These are phyloP conservation scores for Picochlorum sp. DNA, from an alignment of 139 green algal genomes.

Conservation along the genomic window DNA sequence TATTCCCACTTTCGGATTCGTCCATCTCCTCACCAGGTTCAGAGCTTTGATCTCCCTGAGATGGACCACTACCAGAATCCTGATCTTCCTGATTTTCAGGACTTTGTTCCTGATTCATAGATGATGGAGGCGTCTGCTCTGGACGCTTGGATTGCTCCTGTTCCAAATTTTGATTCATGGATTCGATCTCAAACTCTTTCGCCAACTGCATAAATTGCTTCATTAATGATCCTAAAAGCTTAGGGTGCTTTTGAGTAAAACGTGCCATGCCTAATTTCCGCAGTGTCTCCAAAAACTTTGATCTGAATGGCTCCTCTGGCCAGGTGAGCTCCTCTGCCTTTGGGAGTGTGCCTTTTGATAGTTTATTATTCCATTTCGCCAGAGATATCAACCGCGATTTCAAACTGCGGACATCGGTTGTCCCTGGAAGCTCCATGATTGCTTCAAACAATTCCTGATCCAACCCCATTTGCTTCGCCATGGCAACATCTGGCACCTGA, in stretches of 20 bases:
- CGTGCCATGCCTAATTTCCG: slow-evolving; percentile 68
- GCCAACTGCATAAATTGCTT: slow-evolving; percentile 72
- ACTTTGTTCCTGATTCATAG: slow-evolving; percentile 30
- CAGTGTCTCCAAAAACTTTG: slow-evolving; percentile 54
- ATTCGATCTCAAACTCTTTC: slow-evolving; percentile 68
- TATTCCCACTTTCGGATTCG: slow-evolving; percentile 3
- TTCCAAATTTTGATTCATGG: slow-evolving; percentile 27
- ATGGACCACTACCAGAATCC: slow-evolving; percentile 14
- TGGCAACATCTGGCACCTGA: slow-evolving; percentile 11
- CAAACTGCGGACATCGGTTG: slow-evolving; percentile 40
- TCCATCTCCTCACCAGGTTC: slow-evolving; percentile 16
- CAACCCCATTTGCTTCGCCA: slow-evolving; percentile 37
- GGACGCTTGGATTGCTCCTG: slow-evolving; percentile 30
- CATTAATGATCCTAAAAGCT: slow-evolving; percentile 65
- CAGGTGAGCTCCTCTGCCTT: slow-evolving; percentile 45
- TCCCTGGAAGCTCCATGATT: slow-evolving; percentile 66
- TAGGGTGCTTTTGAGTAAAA: slow-evolving; percentile 73
- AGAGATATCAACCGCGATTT: slow-evolving; percentile 34
- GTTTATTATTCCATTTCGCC: slow-evolving; percentile 43
- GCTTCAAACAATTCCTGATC: slow-evolving; percentile 45
- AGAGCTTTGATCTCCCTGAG: slow-evolving; percentile 19
- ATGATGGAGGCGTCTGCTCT: slow-evolving; percentile 23
- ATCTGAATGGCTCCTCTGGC: slow-evolving; percentile 70
- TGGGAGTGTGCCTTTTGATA: slow-evolving; percentile 48
- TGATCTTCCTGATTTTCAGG: slow-evolving; percentile 15